A percentile compares a stretch with the other conserved stretches of the same genome.
Evolutionary conservation across 768 basidiomycete genomes (phyloP).

Genomic region (Gautieria morchelliformis): DNA sequence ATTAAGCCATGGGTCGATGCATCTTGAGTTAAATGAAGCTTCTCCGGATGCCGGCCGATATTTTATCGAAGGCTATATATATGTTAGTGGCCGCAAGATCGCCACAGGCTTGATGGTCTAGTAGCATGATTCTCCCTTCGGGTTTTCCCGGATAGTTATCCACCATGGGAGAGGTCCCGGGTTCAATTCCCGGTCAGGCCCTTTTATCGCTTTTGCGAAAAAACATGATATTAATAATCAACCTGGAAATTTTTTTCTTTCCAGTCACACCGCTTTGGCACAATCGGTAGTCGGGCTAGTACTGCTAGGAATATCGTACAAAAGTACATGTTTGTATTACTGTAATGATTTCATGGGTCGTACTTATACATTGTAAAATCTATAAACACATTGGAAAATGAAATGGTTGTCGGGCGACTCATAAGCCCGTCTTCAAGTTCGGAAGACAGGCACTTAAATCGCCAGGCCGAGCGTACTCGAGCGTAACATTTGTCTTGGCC

Average conservation of each 20-base stretch:
- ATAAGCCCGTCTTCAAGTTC: not conserved
- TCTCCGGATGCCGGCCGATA: too few species aligned
- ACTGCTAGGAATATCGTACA: not conserved
- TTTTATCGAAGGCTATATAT: too few species aligned
- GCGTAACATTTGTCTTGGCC: not conserved
- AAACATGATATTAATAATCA: too few species aligned
- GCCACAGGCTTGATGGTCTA: slow-evolving; percentile 8
- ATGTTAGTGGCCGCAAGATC: too few species aligned
- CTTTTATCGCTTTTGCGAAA: slow-evolving; percentile 2
- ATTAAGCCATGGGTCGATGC: too few species aligned
- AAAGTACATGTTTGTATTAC: too few species aligned
- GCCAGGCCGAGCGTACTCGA: not conserved
- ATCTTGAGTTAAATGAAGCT: too few species aligned
- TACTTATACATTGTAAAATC: too few species aligned
- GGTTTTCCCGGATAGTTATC: not conserved
- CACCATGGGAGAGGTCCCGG: slow-evolving; percentile 9
- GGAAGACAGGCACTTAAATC: not conserved
- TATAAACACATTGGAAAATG: too few species aligned
- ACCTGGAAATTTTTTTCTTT: too few species aligned
- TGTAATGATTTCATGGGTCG: too few species aligned
- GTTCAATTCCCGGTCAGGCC: slow-evolving; percentile 12
- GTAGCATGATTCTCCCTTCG: slow-evolving; percentile 11
- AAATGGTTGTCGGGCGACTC: not conserved
- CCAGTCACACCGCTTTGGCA: not conserved
- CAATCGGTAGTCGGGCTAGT: too few species aligned